Evolutionary conservation across 768 basidiomycete genomes (phyloP), one percentile per base, ranked within the genome.

Genomic region (Coprinopsis cinerea): DNA sequence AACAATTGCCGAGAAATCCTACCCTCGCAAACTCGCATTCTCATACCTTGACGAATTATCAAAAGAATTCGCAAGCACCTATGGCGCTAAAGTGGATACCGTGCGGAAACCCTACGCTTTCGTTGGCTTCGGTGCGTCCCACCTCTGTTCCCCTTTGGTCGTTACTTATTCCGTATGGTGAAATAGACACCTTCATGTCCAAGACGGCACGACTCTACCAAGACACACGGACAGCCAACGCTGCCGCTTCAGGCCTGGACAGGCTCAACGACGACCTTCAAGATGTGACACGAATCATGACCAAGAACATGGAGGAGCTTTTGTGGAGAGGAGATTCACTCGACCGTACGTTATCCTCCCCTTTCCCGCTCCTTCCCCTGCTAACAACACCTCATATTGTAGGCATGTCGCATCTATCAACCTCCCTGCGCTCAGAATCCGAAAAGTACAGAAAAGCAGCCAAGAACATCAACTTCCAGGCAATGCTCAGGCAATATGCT

Each of bases 281-380:
- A 63, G 96, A 99, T 61, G 96, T 99, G 52, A 97, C 96, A 43
- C 76, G 92, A 56, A 98, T 99, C 67, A 98, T 99, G 96, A 98
- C 96, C 7, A 98, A 99, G 74, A 98, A 99, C 62, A 99, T 99
- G 95, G 96, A 99, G 68, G 96, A 99, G 67, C 72, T 99, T 45
- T 69, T 99, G 43, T 98, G 95, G 96, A 76, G 96, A 64, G 96
- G 96, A 23, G 96, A 99, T 65, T 95, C 92, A 25, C 76, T 99
- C 51, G 96, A 99, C 67, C 77, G 96, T 95, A 61, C 58, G 88
- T 71, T 40, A n/a, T n/a, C n/a, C n/a, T n/a, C n/a, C n/a, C 34
- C 30, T 34, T 54, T n/a, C 11, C 14, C 25, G 44, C 23, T 18
- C 25, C 41, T 48, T 37, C 4, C 15, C 48, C 18, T 30, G 17